A percentile compares a stretch with the other conserved stretches of the same genome.
phyloP scores from a whole-genome alignment of 495 filamentous ascomycete species.

The Apodospora peruviana region DNA sequence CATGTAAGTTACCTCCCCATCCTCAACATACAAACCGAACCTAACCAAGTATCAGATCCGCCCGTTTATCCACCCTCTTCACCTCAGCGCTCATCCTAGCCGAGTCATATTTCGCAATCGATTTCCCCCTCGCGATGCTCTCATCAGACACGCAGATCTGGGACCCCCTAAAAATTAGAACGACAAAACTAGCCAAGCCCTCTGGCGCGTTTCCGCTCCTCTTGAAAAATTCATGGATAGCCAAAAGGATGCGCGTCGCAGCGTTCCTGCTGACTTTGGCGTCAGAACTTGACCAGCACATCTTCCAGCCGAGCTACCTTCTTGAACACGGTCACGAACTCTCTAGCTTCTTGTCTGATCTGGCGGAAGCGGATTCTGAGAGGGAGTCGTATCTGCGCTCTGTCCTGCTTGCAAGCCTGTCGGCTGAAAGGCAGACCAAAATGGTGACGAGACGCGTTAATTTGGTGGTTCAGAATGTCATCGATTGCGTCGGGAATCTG shows the following conservation, averaged over 20 bases:
- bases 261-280: conserved; percentile 12
- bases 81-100: conserved; percentile 4
- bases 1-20: conserved; percentile 3
- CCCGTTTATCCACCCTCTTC: conserved; percentile 1
- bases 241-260: conserved; percentile 21
- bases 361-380: conserved; percentile 1
- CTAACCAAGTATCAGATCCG: not conserved
- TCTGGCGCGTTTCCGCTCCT: conserved; percentile 13
- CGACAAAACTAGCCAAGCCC: not conserved
- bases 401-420: conserved; percentile 17
- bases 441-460: not conserved
- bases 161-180: too few relatives aligned
- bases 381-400: conserved; percentile 17
- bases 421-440: not conserved
- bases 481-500: not conserved
- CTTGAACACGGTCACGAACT: conserved; percentile 2
- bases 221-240: conserved; percentile 6
- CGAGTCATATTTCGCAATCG: not conserved
- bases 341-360: conserved; percentile 1
- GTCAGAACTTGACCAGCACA: not conserved
- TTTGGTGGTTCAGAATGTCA: not conserved
- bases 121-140: conserved; percentile 1
- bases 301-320: conserved; percentile 20
- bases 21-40: not conserved
- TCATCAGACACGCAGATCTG: not conserved